These are phyloP conservation scores for Penicillium frequentans DNA, from an alignment of 2,329 filamentous ascomycete genomes.

Conservation along the genomic window DNA sequence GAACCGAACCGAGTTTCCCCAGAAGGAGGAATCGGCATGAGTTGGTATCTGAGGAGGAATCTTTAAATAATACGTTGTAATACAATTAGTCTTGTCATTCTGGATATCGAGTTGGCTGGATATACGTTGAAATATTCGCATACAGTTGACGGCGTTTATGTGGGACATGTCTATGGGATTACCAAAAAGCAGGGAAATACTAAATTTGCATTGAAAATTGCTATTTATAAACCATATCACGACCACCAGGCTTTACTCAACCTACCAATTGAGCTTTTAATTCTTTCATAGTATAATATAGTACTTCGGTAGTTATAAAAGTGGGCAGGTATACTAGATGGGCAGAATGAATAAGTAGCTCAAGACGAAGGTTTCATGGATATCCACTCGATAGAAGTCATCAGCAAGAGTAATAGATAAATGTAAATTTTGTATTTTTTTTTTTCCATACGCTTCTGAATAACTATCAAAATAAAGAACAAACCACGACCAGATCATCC, in stretches of 20 bases:
- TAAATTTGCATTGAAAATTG: background rate
- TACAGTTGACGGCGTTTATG: background rate
- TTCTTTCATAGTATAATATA: too few relatives aligned
- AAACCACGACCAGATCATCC: constrained; percentile 6
- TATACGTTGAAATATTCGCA: background rate
- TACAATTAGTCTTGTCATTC: background rate
- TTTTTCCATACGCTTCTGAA: constrained; percentile 19
- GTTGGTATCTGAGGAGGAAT: background rate
- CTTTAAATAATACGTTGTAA: background rate
- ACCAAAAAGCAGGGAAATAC: background rate
- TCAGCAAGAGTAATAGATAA: background rate
- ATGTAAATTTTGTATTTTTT: constrained; percentile 14
- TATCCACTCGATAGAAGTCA: too few relatives aligned
- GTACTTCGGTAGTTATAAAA: too few relatives aligned
- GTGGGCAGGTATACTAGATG: too few relatives aligned
- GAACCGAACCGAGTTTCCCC: constrained; percentile 37
- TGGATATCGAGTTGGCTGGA: background rate
- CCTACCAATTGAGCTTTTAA: too few relatives aligned
- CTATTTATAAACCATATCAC: background rate
- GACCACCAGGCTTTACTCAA: too few relatives aligned
- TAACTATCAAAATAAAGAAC: constrained; percentile 9
- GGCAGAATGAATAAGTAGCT: too few relatives aligned
- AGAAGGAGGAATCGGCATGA: constrained; percentile 4
- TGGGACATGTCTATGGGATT: background rate
- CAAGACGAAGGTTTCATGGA: too few relatives aligned